phyloP scores from a whole-genome alignment of 2,329 filamentous ascomycete genomes.

The Phialophora chinensis region DNA sequence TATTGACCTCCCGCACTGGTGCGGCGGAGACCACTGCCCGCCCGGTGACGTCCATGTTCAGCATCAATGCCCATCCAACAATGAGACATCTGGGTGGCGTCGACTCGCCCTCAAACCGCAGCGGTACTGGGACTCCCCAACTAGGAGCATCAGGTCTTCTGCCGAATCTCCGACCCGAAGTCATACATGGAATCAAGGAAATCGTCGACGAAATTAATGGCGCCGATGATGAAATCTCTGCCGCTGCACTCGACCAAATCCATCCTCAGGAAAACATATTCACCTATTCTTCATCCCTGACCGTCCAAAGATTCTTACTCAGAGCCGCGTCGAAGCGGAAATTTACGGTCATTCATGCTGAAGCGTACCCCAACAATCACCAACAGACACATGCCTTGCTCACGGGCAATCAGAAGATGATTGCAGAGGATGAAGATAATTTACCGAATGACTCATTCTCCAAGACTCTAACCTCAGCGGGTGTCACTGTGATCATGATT shows the following conservation, averaged over 20 bases:
- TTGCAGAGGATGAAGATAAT: slow-evolving; percentile 51
- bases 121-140: slow-evolving; percentile 44
- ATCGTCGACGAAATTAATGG: slow-evolving; percentile 94
- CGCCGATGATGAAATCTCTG: slow-evolving; percentile 90
- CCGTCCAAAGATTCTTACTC: slow-evolving; percentile 86
- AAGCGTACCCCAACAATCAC: slow-evolving; percentile 73
- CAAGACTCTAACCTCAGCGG: slow-evolving; percentile 77
- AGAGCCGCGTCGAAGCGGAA: slow-evolving; percentile 86
- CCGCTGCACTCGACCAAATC: slow-evolving; percentile 87
- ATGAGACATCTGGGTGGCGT: slow-evolving; percentile 38
- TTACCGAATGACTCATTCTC: slow-evolving; percentile 63
- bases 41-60: slow-evolving; percentile 77
- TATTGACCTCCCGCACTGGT: slow-evolving; percentile 66
- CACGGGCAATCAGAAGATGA: slow-evolving; percentile 56
- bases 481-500: slow-evolving; percentile 82
- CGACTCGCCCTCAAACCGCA: slow-evolving; percentile 48
- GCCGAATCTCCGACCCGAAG: slow-evolving; percentile 81
- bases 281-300: slow-evolving; percentile 82
- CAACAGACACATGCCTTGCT: slow-evolving; percentile 67
- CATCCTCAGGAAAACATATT: slow-evolving; percentile 92
- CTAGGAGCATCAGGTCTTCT: slow-evolving; percentile 41
- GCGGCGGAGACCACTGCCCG: slow-evolving; percentile 56
- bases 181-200: slow-evolving; percentile 92
- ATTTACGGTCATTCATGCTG: slow-evolving; percentile 87
- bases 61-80: slow-evolving; percentile 75